phyloP scores from a whole-genome alignment of 2,329 filamentous ascomycete species.

The Ascochyta clinopodiicola region DNA sequence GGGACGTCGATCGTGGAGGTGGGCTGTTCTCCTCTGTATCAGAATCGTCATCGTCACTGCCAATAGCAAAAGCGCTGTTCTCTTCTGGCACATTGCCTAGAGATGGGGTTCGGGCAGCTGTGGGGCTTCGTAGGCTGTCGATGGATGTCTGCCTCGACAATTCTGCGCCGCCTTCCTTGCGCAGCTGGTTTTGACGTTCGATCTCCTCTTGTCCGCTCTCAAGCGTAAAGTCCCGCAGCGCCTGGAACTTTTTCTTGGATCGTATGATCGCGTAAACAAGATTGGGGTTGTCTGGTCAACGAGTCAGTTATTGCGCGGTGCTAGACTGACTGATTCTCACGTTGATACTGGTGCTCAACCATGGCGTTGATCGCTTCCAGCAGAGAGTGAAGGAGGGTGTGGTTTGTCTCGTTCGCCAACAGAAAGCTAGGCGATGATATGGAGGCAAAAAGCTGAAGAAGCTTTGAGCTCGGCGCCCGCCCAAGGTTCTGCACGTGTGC shows the following conservation, averaged over 20 bases:
- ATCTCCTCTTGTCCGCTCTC: conserved; percentile 93
- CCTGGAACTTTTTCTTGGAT: conserved; percentile 83
- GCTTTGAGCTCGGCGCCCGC: conserved; percentile 75
- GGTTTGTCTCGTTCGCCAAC: conserved; percentile 89
- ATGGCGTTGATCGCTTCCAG: conserved; percentile 90
- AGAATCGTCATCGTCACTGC: conserved; percentile 75
- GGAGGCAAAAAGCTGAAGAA: conserved; percentile 86
- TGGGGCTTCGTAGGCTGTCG: conserved; percentile 72
- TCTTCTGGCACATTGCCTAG: conserved; percentile 77
- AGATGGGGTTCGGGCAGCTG: conserved; percentile 61
- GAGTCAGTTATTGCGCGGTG: not conserved
- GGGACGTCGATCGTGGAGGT: conserved; percentile 46
- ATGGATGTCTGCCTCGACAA: conserved; percentile 64
- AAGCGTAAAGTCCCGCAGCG: conserved; percentile 83
- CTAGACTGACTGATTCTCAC: conserved; percentile 56
- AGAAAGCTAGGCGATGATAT: conserved; percentile 95
- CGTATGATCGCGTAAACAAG: conserved; percentile 81
- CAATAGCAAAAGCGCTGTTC: conserved; percentile 84
- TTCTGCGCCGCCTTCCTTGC: conserved; percentile 63
- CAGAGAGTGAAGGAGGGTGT: conserved; percentile 78
- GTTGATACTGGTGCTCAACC: conserved; percentile 83
- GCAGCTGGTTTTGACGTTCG: conserved; percentile 74
- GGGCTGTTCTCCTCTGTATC: conserved; percentile 63
- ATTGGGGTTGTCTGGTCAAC: conserved; percentile 72
- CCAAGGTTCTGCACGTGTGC: conserved; percentile 82